These are phyloP conservation scores for Solanum corneliomulleri DNA, from an alignment of 257 asterid genomes.

Conservation along the genomic window DNA sequence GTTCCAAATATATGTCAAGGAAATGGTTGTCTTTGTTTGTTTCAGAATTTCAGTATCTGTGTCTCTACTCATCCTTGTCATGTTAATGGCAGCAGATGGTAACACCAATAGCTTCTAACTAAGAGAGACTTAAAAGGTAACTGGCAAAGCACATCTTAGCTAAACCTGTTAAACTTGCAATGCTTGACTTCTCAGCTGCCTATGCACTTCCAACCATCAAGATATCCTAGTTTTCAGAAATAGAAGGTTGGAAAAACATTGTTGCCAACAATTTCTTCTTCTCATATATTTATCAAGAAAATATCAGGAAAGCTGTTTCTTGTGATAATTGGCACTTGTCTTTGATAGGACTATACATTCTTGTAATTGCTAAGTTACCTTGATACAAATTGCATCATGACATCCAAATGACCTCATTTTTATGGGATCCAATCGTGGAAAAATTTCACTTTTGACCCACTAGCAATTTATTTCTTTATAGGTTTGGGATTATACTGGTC, in stretches of 20 bases:
- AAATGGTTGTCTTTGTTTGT: not conserved
- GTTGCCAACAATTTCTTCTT: not conserved
- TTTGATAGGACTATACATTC: not conserved
- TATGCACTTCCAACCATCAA: not conserved
- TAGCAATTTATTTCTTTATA: constrained; percentile 10
- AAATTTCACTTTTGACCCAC: not conserved
- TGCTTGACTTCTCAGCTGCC: not conserved
- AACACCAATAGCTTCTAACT: not conserved
- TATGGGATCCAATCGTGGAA: not conserved
- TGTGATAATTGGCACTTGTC: not conserved
- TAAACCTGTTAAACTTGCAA: not conserved
- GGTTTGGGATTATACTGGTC: constrained; percentile 99
- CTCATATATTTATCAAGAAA: not conserved
- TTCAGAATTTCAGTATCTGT: not conserved
- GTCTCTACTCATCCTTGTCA: not conserved
- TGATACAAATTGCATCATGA: not conserved
- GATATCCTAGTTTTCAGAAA: not conserved
- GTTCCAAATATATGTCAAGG: not conserved
- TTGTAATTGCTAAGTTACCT: not conserved
- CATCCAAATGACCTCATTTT: not conserved
- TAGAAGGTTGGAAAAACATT: not conserved
- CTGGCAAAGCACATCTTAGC: not conserved
- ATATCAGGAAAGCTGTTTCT: not conserved
- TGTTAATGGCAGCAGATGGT: not conserved
- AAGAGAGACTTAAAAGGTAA: not conserved